Evolutionary conservation across 805 yeast species (phyloP), one percentile per base, ranked within the genome.

Genomic region (Saturnispora diversa): DNA sequence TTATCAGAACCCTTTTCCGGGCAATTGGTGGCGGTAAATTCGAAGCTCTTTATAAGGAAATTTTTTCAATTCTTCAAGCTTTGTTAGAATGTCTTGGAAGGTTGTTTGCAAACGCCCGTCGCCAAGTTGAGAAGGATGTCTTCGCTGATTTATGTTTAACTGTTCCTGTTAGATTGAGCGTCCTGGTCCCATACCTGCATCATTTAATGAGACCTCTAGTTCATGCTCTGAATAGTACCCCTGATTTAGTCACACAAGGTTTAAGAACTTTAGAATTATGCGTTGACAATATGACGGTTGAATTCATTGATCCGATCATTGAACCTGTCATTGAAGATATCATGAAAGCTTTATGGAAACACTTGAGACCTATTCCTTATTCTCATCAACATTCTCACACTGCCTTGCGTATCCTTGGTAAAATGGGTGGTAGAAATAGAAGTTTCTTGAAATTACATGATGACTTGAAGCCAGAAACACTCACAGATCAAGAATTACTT

Each of bases 11-110:
- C 0, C 64, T 92, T 37, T 92, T 92, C 67, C 71, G 97, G 59
- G 84, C 94, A 53, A 88, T 92, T 35, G 95, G 97, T 25, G 97
- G 98, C 37, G 98, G 98, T 6, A 69, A 97, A 44, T 90, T 92
- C 57, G 99, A 92, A 59, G 78, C 80, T 40, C 66, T 92, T 13
- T 94, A 94, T 65, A 85, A 92, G 51, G 95, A 88, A 46, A 90
- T 94, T 15, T 73, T 87, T 66, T 98, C 98, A 0, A 68, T 92
- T 28, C 64, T 92, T 32, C 97, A 94, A 42, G 86, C 84, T 1
- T 64, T 92, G 31, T 65, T 92, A 31, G 96, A 87, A 47, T 80
- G 94, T 2, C 69, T 92, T 48, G 90, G 90, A 58, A 74, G 84
- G 50, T 71, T 88, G 67, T 77, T 92, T 30, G 70, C 78, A 20